Evolutionary conservation across 2,329 filamentous ascomycete genomes (phyloP).

Genomic region (Hypoxylon rubiginosum): DNA sequence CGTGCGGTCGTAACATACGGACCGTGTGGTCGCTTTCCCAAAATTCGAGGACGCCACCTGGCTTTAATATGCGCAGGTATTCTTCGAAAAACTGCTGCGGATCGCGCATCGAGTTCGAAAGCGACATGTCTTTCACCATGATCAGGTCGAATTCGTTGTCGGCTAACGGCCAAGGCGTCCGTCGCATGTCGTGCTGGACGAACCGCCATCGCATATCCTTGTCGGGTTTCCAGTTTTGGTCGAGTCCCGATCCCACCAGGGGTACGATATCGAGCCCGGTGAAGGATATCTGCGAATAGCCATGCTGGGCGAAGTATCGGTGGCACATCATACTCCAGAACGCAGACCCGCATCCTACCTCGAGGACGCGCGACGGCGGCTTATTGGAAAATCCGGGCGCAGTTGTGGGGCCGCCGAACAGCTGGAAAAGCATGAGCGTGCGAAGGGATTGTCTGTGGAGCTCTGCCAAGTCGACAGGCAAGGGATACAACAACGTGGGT

Average conservation of each 20-base stretch:
- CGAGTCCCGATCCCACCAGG: slow-evolving; percentile 65
- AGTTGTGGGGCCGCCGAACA: slow-evolving; percentile 85
- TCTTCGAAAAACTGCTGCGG: slow-evolving; percentile 75
- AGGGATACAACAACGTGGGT: slow-evolving; percentile 78
- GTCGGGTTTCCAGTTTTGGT: slow-evolving; percentile 63
- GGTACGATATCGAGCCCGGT: slow-evolving; percentile 86
- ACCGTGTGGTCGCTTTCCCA: slow-evolving; percentile 92
- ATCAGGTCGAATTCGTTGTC: slow-evolving; percentile 88
- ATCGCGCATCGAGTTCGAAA: slow-evolving; percentile 72
- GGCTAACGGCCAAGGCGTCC: slow-evolving; percentile 80
- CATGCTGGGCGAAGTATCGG: slow-evolving; percentile 78
- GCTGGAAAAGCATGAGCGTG: slow-evolving; percentile 82
- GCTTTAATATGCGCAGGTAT: slow-evolving; percentile 79
- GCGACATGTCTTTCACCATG: slow-evolving; percentile 86
- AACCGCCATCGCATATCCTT: slow-evolving; percentile 90
- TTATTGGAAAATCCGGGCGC: slow-evolving; percentile 74
- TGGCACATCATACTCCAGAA: slow-evolving; percentile 94
- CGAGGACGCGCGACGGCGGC: slow-evolving; percentile 82
- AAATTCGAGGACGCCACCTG: slow-evolving; percentile 84
- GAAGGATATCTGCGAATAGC: slow-evolving; percentile 79
- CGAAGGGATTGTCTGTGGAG: slow-evolving; percentile 88
- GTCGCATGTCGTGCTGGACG: slow-evolving; percentile 86
- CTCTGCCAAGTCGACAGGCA: slow-evolving; percentile 89
- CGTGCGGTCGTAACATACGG: slow-evolving; percentile 84
- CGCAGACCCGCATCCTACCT: slow-evolving; percentile 87